Conservation (phyloP, 2,329 filamentous ascomycete species). For the Microcyclospora tardicrescens region DNA sequence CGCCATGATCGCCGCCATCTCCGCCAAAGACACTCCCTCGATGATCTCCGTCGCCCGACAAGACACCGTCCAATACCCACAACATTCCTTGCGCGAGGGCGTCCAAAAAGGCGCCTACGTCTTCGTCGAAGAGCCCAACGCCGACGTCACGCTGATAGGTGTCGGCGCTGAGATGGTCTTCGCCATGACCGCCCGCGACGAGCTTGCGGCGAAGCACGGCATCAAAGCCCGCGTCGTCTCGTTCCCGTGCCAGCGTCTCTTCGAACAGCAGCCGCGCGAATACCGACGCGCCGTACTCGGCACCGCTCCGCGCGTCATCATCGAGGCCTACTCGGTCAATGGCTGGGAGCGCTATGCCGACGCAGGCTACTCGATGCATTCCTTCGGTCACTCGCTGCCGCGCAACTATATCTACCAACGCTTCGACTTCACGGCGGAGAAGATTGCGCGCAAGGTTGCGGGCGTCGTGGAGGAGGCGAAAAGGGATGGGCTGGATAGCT, state of each 20-base stretch:
- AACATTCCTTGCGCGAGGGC: constrained; percentile 24
- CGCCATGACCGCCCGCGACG: constrained; percentile 30
- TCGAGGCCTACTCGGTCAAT: constrained; percentile 46
- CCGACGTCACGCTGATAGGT: constrained; percentile 36
- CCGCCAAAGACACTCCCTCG: constrained; percentile 26
- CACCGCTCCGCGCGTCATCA: constrained; percentile 33
- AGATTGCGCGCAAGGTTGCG: constrained; percentile 30
- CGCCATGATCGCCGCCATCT: constrained; percentile 29
- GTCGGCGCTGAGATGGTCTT: constrained; percentile 39
- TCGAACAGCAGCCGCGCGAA: constrained; percentile 33
- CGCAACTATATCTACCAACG: constrained; percentile 42
- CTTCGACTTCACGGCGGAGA: constrained; percentile 41
- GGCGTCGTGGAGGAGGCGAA: constrained; percentile 25
- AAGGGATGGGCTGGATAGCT: constrained; percentile 22
- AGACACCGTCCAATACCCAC: constrained; percentile 26
- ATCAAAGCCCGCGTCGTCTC: constrained; percentile 35
- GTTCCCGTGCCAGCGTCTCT: constrained; percentile 39
- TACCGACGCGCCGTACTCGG: constrained; percentile 37
- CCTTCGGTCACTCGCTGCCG: constrained; percentile 44
- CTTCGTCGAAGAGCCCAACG: constrained; percentile 24
- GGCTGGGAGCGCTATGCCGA: constrained; percentile 51
- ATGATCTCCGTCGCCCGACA: constrained; percentile 36
- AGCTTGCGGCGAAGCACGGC: constrained; percentile 20
- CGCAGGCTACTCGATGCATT: constrained; percentile 40
- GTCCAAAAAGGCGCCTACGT: constrained; percentile 32